phyloP scores from a whole-genome alignment of 257 asterid species.

The Scutellaria minor region DNA sequence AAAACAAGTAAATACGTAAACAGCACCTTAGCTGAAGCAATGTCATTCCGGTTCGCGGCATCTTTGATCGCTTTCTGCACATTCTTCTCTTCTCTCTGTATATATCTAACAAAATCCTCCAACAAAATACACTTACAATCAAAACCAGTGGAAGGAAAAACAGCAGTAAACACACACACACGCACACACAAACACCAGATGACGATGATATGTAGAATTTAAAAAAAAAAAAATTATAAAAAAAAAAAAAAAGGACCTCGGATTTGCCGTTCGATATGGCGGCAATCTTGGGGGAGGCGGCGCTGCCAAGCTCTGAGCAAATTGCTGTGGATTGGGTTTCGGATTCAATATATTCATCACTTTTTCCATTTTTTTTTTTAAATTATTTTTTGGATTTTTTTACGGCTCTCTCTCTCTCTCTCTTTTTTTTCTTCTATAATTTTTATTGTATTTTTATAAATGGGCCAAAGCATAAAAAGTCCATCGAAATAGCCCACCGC shows the following conservation, averaged over 20 bases:
- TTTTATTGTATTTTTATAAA: no score
- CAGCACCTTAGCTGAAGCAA: constrained; percentile 92
- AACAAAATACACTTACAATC: not conserved
- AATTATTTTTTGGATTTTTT: constrained; percentile 16
- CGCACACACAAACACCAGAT: not conserved
- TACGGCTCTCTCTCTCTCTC: not conserved
- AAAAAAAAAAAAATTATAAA: no score
- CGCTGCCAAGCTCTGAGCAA: constrained; percentile 94
- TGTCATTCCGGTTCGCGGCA: constrained; percentile 93
- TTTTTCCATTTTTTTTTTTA: constrained; percentile 59
- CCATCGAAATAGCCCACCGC: no score
- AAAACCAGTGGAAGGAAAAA: not conserved
- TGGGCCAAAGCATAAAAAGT: no score
- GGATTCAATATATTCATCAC: constrained; percentile 79
- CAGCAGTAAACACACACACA: not conserved
- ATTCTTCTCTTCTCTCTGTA: constrained; percentile 90
- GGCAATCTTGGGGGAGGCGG: constrained; percentile 93
- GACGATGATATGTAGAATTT: not conserved
- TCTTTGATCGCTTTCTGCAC: constrained; percentile 97
- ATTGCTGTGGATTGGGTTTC: constrained; percentile 84
- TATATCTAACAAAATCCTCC: constrained; percentile 65
- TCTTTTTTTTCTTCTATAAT: not conserved
- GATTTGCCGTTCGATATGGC: constrained; percentile 91
- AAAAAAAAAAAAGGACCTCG: constrained; percentile 53
- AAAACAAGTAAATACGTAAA: not conserved